Base-by-base conservation (phyloP, 176 grass and related monocot species). In the Areca catechu region DNA sequence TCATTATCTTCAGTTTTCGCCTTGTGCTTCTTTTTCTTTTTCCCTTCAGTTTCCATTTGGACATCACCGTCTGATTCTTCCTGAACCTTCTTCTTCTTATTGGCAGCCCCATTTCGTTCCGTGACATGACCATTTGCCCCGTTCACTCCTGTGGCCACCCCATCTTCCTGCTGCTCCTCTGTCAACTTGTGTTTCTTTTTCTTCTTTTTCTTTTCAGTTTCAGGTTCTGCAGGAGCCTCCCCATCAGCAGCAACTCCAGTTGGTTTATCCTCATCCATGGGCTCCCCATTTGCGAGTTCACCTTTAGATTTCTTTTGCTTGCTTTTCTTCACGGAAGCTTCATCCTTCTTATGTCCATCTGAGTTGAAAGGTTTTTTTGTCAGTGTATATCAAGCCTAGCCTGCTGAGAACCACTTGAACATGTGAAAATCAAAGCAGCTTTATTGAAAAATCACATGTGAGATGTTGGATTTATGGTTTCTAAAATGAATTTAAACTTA, bases 21-120 rank as follows among this genome's bases (percentile, higher is more conserved):
- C 25, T 51, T 83, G 16, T 74, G 75, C 24, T 63, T 82, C 7
- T 71, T 84, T 49, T 75, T 84, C 66, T 76, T 79, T 66, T 76
- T 84, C 51, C 71, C 67, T 75, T 76, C 57, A 1, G 76, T 66
- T 29, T 21, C 66, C 7, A 53, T 63, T 59, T 69, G 74, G 19
- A 69, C 43, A 23, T 68, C 72, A 63, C 56, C 48, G 19, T 76
- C 58, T 0, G 34, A 43, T 28, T 24, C 24, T 2, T 75, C 75
- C 0, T 19, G 60, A 17, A 24, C 74, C 61, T 71, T 84, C 61
- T 71, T 84, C 61, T 79, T 75, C 22, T 83, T 78, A 58, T 78
- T 83, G 0, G 65, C 59, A 23, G 60, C 70, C 28, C 67, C 70
- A 19, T 83, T 76, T 56, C 74, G 74, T 62, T 76, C 34, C 4